Percentiles rank a stretch among this genome's conserved stretches.
Conservation (phyloP, 768 basidiomycete genomes). For the Mycena chlorophos region DNA sequence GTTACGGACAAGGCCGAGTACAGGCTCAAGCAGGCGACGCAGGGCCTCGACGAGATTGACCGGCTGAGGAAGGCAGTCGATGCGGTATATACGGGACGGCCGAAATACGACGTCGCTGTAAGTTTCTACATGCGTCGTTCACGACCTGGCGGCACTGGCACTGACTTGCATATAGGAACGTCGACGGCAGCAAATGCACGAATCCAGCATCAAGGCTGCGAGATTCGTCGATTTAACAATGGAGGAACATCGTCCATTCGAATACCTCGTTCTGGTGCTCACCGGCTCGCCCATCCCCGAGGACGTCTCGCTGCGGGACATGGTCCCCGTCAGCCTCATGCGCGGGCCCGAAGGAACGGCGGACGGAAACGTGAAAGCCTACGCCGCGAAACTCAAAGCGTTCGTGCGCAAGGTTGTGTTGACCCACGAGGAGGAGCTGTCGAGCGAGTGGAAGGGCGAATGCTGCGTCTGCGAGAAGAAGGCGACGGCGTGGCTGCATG, state of each 20-base stretch:
- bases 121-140: not conserved
- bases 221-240: not conserved
- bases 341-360: not conserved
- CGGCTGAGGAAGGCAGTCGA: slow-evolving; percentile 1
- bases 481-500: slow-evolving; percentile 15
- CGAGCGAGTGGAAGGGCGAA: slow-evolving; percentile 9
- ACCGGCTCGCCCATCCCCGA: slow-evolving; percentile 8
- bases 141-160: not conserved
- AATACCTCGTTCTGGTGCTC: slow-evolving; percentile 8
- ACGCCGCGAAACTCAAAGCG: slow-evolving; percentile 5
- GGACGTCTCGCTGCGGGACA: slow-evolving; percentile 16
- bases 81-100: slow-evolving; percentile 7
- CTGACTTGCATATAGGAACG: not conserved
- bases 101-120: slow-evolving; percentile 13
- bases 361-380: not conserved
- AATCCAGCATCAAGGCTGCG: slow-evolving; percentile 4
- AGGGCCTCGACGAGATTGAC: slow-evolving; percentile 14
- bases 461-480: slow-evolving; percentile 7
- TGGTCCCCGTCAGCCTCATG: slow-evolving; percentile 11
- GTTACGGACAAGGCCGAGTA: slow-evolving; percentile 6
- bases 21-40: slow-evolving; percentile 2
- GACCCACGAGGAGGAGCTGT: slow-evolving; percentile 15
- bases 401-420: slow-evolving; percentile 10
- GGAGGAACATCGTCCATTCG: slow-evolving; percentile 14
- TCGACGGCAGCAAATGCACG: slow-evolving; percentile 9